A percentile compares a stretch with the other conserved stretches of the same genome.
Conservation (phyloP, 2,329 filamentous ascomycete genomes). For the Diaporthe vexans region DNA sequence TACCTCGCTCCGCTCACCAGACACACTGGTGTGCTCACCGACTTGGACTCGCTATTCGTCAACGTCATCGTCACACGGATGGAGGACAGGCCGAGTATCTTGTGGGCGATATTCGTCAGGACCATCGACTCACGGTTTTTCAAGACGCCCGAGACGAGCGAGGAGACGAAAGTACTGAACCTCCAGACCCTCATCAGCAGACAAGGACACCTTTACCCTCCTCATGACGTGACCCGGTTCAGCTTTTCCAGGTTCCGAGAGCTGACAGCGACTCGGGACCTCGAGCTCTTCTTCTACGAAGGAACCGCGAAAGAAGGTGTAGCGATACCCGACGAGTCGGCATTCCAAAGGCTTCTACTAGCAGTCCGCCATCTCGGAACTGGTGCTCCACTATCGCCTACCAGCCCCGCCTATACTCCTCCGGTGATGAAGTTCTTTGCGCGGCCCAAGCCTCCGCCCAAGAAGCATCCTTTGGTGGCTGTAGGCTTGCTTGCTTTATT, state of each 20-base stretch:
- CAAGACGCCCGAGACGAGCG: not conserved
- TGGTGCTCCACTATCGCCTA: not conserved
- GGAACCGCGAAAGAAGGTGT: not conserved
- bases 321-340: not conserved
- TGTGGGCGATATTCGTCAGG: too few relatives aligned
- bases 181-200: not conserved
- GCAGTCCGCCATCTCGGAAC: not conserved
- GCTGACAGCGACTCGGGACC: not conserved
- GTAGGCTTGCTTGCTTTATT: too few relatives aligned
- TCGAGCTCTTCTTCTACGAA: not conserved
- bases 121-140: too few relatives aligned
- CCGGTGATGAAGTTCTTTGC: not conserved
- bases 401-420: not conserved
- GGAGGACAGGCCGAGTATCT: too few relatives aligned
- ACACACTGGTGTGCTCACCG: not conserved
- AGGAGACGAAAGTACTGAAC: not conserved
- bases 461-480: too few relatives aligned
- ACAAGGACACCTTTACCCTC: not conserved
- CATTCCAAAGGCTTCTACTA: not conserved
- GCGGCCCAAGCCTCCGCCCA: not conserved
- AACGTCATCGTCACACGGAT: not conserved
- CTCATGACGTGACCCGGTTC: not conserved
- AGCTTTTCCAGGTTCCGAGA: not conserved
- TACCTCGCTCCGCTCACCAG: not conserved
- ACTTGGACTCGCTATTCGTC: not conserved